Evolutionary conservation across 441 rosid genomes (phyloP).

Genomic region (Erodium trifolium): DNA sequence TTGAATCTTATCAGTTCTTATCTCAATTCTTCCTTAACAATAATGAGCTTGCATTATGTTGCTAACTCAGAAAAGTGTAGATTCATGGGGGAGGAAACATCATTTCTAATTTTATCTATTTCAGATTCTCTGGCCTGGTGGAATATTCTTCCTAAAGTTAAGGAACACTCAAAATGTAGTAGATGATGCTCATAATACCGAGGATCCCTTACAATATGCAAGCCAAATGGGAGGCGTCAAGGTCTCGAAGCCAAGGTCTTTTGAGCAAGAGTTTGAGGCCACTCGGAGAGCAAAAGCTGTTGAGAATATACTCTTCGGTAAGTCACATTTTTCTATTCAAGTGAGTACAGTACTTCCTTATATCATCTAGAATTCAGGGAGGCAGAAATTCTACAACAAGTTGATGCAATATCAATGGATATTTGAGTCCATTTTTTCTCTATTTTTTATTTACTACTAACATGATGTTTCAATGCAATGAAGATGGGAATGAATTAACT

Average conservation of each 20-base stretch:
- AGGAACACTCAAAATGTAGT: slow-evolving; percentile 27
- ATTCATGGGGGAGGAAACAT: neutral
- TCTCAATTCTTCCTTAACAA: slow-evolving; percentile 3
- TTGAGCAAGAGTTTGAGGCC: slow-evolving; percentile 81
- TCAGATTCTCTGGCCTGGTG: slow-evolving; percentile 90
- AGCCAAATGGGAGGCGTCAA: slow-evolving; percentile 52
- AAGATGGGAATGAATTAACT: neutral
- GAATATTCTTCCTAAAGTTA: slow-evolving; percentile 60
- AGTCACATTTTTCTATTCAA: slow-evolving; percentile 19
- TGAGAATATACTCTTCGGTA: slow-evolving; percentile 78
- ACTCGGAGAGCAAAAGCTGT: slow-evolving; percentile 76
- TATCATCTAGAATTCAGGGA: too few relatives aligned
- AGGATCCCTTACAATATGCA: slow-evolving; percentile 29
- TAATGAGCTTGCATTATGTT: neutral
- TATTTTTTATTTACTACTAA: neutral
- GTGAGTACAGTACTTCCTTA: neutral
- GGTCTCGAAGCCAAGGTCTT: slow-evolving; percentile 46
- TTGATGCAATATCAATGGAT: too few relatives aligned
- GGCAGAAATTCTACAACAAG: too few relatives aligned
- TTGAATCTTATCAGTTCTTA: neutral
- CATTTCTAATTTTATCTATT: slow-evolving; percentile 15
- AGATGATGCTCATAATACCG: slow-evolving; percentile 31
- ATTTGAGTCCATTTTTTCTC: neutral
- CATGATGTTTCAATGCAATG: neutral
- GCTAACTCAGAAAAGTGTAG: neutral